These are phyloP conservation scores for Eremomyces bilateralis DNA, from an alignment of 495 filamentous ascomycete genomes.

Conservation along the genomic window DNA sequence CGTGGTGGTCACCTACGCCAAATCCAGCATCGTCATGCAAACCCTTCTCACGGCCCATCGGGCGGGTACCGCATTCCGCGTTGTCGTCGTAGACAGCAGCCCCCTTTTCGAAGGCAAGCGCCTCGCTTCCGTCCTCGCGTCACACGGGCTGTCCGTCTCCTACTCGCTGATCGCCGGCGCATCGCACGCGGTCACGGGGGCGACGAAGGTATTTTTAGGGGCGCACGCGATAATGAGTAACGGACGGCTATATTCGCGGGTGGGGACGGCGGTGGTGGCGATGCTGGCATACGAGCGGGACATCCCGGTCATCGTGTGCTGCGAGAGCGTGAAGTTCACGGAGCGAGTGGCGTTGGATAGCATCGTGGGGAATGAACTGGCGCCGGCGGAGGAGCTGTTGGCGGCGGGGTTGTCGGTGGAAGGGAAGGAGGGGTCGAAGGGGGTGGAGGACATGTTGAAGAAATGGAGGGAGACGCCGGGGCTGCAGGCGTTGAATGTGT, in stretches of 20 bases:
- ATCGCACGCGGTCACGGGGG: slow-evolving; percentile 45
- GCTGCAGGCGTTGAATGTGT: slow-evolving; percentile 55
- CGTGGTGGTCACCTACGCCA: slow-evolving; percentile 74
- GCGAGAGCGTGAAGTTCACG: slow-evolving; percentile 90
- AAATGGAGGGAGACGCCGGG: slow-evolving; percentile 40
- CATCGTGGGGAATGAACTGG: slow-evolving; percentile 85
- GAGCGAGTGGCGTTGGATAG: slow-evolving; percentile 77
- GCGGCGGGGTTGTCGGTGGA: slow-evolving; percentile 17
- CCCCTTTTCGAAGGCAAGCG: slow-evolving; percentile 62
- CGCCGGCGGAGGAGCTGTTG: slow-evolving; percentile 39
- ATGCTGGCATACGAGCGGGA: slow-evolving; percentile 55
- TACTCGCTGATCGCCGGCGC: slow-evolving; percentile 64
- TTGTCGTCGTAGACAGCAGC: slow-evolving; percentile 67
- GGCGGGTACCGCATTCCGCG: slow-evolving; percentile 50
- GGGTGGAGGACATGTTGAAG: slow-evolving; percentile 16
- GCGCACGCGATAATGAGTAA: slow-evolving; percentile 83
- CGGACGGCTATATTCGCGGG: slow-evolving; percentile 64
- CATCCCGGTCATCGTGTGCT: slow-evolving; percentile 72
- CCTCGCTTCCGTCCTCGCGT: slow-evolving; percentile 43
- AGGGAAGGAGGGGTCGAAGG: slow-evolving; percentile 14
- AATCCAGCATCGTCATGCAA: slow-evolving; percentile 64
- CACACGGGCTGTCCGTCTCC: slow-evolving; percentile 47
- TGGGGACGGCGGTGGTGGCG: slow-evolving; percentile 76
- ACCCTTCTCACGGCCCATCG: slow-evolving; percentile 50
- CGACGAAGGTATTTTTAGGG: slow-evolving; percentile 65